phyloP scores from a whole-genome alignment of 495 filamentous ascomycete species.

The Symbiotaphrina buchneri region DNA sequence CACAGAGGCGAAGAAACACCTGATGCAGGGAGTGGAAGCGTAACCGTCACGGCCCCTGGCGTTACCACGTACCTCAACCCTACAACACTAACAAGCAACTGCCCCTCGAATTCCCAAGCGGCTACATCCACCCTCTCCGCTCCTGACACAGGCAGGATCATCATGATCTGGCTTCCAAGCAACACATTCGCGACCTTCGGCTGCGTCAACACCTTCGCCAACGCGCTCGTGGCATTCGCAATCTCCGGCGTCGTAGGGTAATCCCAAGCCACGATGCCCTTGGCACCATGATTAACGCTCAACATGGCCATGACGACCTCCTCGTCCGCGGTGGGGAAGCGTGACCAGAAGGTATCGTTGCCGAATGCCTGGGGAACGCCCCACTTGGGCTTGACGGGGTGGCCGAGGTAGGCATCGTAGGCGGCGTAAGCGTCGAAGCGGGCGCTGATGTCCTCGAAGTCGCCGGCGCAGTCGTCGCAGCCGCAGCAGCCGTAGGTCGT shows the following conservation, averaged over 20 bases:
- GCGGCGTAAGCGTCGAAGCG: slow-evolving; percentile 24
- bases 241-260: slow-evolving; percentile 22
- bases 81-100: too few relatives aligned
- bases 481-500: slow-evolving; percentile 47
- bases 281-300: slow-evolving; percentile 37
- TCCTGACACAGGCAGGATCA: too few relatives aligned
- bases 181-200: slow-evolving; percentile 18
- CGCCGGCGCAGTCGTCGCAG: slow-evolving; percentile 41
- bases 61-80: too few relatives aligned
- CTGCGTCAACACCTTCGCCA: slow-evolving; percentile 20
- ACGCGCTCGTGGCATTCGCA: slow-evolving; percentile 18
- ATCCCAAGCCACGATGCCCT: slow-evolving; percentile 35
- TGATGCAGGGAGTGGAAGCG: too few relatives aligned
- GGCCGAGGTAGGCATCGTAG: slow-evolving; percentile 19
- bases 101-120: too few relatives aligned
- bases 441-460: slow-evolving; percentile 27
- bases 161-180: too few relatives aligned
- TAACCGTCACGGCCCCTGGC: too few relatives aligned
- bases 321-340: slow-evolving; percentile 30
- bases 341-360: slow-evolving; percentile 34
- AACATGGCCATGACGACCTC: slow-evolving; percentile 34
- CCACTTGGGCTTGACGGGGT: slow-evolving; percentile 32
- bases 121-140: too few relatives aligned
- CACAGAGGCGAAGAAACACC: too few relatives aligned
- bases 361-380: slow-evolving; percentile 41